These are phyloP conservation scores for Carex myosuroides DNA, from an alignment of 176 grass and related monocot species.

Conservation along the genomic window DNA sequence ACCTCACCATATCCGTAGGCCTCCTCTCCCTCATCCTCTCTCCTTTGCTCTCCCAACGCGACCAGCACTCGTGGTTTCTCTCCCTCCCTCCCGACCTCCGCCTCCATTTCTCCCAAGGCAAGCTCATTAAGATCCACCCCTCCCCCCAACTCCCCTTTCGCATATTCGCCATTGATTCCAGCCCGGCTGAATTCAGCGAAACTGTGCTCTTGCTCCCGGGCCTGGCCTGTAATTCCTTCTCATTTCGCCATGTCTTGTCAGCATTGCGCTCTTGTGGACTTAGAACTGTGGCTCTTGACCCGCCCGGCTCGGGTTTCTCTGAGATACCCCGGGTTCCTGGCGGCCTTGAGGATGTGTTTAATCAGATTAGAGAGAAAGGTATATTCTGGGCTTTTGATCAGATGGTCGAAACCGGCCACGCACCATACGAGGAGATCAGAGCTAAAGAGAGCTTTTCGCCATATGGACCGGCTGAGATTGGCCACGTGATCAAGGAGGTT, in stretches of 20 bases:
- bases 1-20: slow-evolving; percentile 52
- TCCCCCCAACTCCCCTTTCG: not conserved
- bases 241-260: slow-evolving; percentile 44
- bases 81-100: slow-evolving; percentile 28
- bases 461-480: slow-evolving; percentile 34
- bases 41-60: slow-evolving; percentile 14
- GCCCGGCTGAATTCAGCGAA: slow-evolving; percentile 12
- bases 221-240: slow-evolving; percentile 56
- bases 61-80: slow-evolving; percentile 21
- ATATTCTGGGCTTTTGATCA: slow-evolving; percentile 83
- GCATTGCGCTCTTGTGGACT: slow-evolving; percentile 30
- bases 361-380: slow-evolving; percentile 50
- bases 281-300: slow-evolving; percentile 38
- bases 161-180: slow-evolving; percentile 43
- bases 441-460: slow-evolving; percentile 7
- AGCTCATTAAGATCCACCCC: slow-evolving; percentile 40
- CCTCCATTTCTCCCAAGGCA: slow-evolving; percentile 37
- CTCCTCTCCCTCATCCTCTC: slow-evolving; percentile 51
- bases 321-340: slow-evolving; percentile 1
- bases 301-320: slow-evolving; percentile 58
- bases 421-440: slow-evolving; percentile 43
- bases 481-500: slow-evolving; percentile 31
- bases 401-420: slow-evolving; percentile 59
- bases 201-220: slow-evolving; percentile 51
- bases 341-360: slow-evolving; percentile 24